Conservation (phyloP, 495 filamentous ascomycete species). For the Thozetella sp. region DNA sequence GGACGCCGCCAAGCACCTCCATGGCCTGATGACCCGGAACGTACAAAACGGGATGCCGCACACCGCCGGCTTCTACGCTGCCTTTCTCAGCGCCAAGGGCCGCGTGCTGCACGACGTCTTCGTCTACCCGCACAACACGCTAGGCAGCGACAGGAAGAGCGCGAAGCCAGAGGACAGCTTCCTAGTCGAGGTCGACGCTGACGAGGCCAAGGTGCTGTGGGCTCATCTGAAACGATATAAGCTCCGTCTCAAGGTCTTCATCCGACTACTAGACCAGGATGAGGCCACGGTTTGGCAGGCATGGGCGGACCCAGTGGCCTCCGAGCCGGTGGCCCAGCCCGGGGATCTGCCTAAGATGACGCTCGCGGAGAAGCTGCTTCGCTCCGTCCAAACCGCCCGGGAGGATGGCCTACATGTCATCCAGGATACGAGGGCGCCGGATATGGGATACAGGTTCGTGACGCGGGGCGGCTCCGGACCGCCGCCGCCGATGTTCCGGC, state of each 20-base stretch:
- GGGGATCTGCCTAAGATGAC: conserved; percentile 6
- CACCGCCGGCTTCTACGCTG: conserved; percentile 65
- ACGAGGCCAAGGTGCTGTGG: conserved; percentile 58
- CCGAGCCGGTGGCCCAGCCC: not conserved
- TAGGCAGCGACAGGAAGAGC: conserved; percentile 14
- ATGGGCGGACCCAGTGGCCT: conserved; percentile 47
- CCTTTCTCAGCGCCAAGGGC: conserved; percentile 85
- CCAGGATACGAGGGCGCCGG: conserved; percentile 66
- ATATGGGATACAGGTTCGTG: conserved; percentile 65
- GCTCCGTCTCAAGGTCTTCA: conserved; percentile 73
- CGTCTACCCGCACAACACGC: conserved; percentile 66
- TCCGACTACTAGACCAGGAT: conserved; percentile 62
- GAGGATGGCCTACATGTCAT: conserved; percentile 37
- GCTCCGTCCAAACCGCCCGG: conserved; percentile 12
- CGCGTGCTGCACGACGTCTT: conserved; percentile 87
- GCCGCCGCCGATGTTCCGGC: conserved; percentile 24
- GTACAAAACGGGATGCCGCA: conserved; percentile 38
- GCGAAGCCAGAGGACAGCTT: conserved; percentile 56
- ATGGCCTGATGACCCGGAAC: conserved; percentile 82
- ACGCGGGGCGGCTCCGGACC: conserved; percentile 28
- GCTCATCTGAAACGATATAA: conserved; percentile 82
- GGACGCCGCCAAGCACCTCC: conserved; percentile 82
- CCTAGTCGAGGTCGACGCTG: conserved; percentile 80
- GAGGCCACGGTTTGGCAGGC: conserved; percentile 67
- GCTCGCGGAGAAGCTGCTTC: conserved; percentile 3